A percentile compares a stretch with the other conserved stretches of the same genome.
phyloP scores from a whole-genome alignment of 2,329 filamentous ascomycete genomes.

The Fusarium sacchari region DNA sequence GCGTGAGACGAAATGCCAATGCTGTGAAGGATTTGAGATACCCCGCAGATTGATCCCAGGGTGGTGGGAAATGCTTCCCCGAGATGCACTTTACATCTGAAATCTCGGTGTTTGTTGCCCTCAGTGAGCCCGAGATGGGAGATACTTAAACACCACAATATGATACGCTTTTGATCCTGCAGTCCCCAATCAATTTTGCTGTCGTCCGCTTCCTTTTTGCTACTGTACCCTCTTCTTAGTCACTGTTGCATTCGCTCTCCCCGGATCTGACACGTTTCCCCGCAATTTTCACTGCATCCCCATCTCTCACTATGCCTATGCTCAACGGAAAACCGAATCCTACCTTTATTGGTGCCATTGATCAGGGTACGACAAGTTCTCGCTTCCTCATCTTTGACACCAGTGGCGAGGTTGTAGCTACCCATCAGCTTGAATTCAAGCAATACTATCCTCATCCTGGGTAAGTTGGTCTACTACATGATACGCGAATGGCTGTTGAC shows the following conservation, averaged over 20 bases:
- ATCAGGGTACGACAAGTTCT: conserved; percentile 82
- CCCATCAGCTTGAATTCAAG: conserved; percentile 79
- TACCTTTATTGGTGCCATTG: conserved; percentile 77
- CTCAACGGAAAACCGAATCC: conserved; percentile 39
- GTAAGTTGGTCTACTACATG: conserved; percentile 55
- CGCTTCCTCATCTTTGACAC: conserved; percentile 82
- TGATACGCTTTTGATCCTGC: neutral
- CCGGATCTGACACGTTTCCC: conserved; percentile 15
- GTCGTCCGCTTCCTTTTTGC: neutral
- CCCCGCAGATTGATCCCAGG: conserved; percentile 25
- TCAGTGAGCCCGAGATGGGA: conserved; percentile 10
- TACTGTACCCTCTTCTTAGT: neutral
- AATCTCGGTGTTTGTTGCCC: conserved; percentile 13
- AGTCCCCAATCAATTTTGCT: conserved; percentile 11
- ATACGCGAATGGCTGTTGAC: neutral
- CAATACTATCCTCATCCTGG: conserved; percentile 80
- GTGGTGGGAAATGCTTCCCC: conserved; percentile 21
- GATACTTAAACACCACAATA: conserved; percentile 28
- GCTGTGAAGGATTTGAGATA: conserved; percentile 7
- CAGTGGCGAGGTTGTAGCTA: conserved; percentile 73
- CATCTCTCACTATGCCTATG: conserved; percentile 46
- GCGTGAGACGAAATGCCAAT: neutral
- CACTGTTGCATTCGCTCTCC: conserved; percentile 21
- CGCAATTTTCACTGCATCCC: conserved; percentile 16
- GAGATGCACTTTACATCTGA: conserved; percentile 8